These are phyloP conservation scores for Trametes punicea DNA, from an alignment of 768 basidiomycete genomes.

Conservation along the genomic window DNA sequence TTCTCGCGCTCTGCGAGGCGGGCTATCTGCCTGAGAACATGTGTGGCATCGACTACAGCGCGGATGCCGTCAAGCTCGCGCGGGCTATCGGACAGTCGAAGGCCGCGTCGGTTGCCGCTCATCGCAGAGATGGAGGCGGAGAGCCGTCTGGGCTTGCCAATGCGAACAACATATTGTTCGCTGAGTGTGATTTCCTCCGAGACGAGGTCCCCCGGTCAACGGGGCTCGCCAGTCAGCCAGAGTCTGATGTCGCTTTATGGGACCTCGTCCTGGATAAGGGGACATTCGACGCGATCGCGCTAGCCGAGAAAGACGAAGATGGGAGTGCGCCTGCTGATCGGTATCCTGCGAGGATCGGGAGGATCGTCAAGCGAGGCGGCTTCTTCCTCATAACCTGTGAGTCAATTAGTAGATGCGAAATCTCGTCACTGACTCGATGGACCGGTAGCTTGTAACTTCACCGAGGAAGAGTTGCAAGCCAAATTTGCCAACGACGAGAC, in stretches of 20 bases:
- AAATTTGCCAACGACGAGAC: conserved; percentile 48
- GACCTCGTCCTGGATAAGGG: conserved; percentile 82
- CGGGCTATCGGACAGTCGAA: conserved; percentile 44
- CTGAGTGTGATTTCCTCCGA: conserved; percentile 60
- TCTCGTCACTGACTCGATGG: not conserved
- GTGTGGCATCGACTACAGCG: conserved; percentile 75
- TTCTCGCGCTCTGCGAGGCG: conserved; percentile 66
- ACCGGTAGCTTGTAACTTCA: conserved; percentile 69
- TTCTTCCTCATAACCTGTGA: conserved; percentile 78
- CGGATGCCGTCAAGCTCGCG: conserved; percentile 65
- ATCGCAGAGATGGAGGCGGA: not conserved
- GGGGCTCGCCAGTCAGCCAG: conserved; percentile 15
- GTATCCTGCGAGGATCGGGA: conserved; percentile 58
- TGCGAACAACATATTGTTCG: conserved; percentile 43
- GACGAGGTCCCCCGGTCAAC: conserved; percentile 43
- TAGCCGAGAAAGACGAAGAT: conserved; percentile 54
- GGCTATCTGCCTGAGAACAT: conserved; percentile 55
- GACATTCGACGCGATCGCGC: conserved; percentile 83
- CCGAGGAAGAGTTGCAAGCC: conserved; percentile 65
- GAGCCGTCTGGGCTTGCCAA: not conserved
- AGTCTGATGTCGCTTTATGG: conserved; percentile 41
- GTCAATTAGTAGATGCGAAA: conserved; percentile 25
- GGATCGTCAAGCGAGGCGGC: conserved; percentile 62
- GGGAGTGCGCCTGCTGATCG: conserved; percentile 51
- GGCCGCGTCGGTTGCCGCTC: conserved; percentile 18